Evolutionary conservation across 1,139 yeast genomes (phyloP), one percentile per base, ranked within the genome.

Genomic region (Magnusiomyces ingens): DNA sequence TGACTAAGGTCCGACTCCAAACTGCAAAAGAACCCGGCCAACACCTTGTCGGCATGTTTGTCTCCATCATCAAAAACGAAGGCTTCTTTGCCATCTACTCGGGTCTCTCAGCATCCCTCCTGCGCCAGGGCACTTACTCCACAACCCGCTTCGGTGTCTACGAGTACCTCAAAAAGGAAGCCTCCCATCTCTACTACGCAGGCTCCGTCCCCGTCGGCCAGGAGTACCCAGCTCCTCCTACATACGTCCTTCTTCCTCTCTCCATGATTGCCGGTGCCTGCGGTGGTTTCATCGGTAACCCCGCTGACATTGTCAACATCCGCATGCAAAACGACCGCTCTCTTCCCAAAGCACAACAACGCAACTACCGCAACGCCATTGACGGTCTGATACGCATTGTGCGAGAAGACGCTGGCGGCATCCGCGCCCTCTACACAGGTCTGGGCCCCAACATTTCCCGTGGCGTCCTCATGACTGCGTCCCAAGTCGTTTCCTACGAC

Each of bases 261-360:
- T 87, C 95, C 4, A 86, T 88, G 94, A 61, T 85, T 17, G 81
- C 93, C 10, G 96, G 96, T 49, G 86, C 84, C 29, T 69, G 82
- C 53, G 96, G 96, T 54, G 95, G 95, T 8, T 70, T 87, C 40
- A 84, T 86, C 1, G 96, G 96, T 29, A 89, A 88, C 64, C 95
- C 96, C 1, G 82, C 94, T 1, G 96, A 89, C 68, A 85, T 89
- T 22, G 89, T 87, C 45, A 89, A 89, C 62, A 85, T 89, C 58
- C 79, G 96, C 68, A 89, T 89, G 96, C 96, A 89, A 69, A 89
- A 88, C 67, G 96, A 89, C 65, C 79, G 85, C 5, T 72, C 90
- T 0, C 74, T 86, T 57, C 87, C 93, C 2, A 55, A 70, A 3
- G 82, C 75, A 2, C 77, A 81, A 61, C 77, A 91, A 67, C 77